Base-by-base conservation (phyloP, 2,329 filamentous ascomycete genomes). In the Parastagonospora nodorum region DNA sequence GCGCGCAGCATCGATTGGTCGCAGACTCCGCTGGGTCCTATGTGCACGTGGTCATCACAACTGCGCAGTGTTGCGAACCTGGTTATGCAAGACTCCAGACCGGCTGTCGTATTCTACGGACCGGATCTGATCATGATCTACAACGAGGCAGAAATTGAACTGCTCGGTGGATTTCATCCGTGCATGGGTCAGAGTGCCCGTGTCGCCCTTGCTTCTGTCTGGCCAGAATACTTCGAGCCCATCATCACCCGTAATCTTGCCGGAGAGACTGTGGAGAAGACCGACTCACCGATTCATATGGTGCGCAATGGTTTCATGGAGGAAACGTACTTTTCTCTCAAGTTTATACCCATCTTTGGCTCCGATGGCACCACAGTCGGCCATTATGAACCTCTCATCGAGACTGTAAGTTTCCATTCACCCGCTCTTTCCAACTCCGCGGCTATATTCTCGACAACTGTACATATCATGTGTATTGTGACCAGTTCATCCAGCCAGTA, bases 281-380 rank as follows among this genome's bases (percentile, higher is more conserved):
- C 89, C 49, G 88, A 93, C 60, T 86, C 91, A 51, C 82, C 83
- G 39, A 78, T 92, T 1, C 90, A 91, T 61, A 79, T 93, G 24
- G 76, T 80, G 14, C 83, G 89, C 8, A 82, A 86, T 53, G 83
- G 84, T 1, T 89, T 82, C 53, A 71, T 89, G 5, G 88, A 94
- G 70, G 89, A 93, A 65, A 85, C 88, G 0, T 92, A 88, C 65
- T 92, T 92, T 68, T 88, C 86, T 11, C 91, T 88, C 85, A 88
- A 85, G 2, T 84, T 92, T 29, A 85, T 92, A 24, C 89, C 89
- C 0, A 77, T 92, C 37, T 80, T 92, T 2, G 88, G 88, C 3
- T 78, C 80, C 12, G 84, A 89, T 48, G 89, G 89, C 1, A 80
- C 82, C 9, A 85, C 91, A 8, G 81, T 88, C 40, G 89, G 88